phyloP scores from a whole-genome alignment of 2,329 filamentous ascomycete species.

The Aspergillus japonicus region DNA sequence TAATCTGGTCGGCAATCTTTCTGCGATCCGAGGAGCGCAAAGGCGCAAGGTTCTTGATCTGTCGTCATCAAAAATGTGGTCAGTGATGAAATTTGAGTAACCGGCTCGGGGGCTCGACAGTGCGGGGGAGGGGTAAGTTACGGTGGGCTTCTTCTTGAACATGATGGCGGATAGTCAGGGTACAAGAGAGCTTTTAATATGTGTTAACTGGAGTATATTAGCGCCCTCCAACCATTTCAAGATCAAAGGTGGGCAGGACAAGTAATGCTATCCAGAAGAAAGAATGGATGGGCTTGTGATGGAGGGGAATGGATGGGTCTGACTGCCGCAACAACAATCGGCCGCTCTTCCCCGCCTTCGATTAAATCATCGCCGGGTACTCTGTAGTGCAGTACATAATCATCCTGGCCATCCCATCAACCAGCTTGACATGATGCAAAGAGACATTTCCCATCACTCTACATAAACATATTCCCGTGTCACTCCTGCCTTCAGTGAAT shows the following conservation, averaged over 20 bases:
- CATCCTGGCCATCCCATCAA: too few species aligned
- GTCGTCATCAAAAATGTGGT: not conserved
- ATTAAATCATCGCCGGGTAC: not conserved
- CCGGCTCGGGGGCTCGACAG: constrained; percentile 10
- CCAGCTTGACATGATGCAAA: too few species aligned
- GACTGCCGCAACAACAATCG: constrained; percentile 24
- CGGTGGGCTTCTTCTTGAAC: constrained; percentile 65
- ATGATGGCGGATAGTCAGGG: constrained; percentile 35
- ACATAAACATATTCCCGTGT: too few species aligned
- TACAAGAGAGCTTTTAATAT: too few species aligned
- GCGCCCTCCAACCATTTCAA: not conserved
- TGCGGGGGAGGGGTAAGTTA: constrained; percentile 35
- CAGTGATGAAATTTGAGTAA: not conserved
- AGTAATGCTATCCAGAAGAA: not conserved
- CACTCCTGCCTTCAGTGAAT: not conserved
- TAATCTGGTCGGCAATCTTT: constrained; percentile 66
- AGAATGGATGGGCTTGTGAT: constrained; percentile 1
- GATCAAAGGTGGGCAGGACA: not conserved
- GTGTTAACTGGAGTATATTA: not conserved
- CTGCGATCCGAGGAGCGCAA: constrained; percentile 66
- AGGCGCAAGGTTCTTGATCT: constrained; percentile 67
- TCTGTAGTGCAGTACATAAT: not conserved
- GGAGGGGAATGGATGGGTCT: constrained; percentile 10
- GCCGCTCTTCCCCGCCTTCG: constrained; percentile 17
- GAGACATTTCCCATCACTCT: too few species aligned